phyloP scores from a whole-genome alignment of 1,284 basidiomycete genomes.

The Testicularia cyperi region DNA sequence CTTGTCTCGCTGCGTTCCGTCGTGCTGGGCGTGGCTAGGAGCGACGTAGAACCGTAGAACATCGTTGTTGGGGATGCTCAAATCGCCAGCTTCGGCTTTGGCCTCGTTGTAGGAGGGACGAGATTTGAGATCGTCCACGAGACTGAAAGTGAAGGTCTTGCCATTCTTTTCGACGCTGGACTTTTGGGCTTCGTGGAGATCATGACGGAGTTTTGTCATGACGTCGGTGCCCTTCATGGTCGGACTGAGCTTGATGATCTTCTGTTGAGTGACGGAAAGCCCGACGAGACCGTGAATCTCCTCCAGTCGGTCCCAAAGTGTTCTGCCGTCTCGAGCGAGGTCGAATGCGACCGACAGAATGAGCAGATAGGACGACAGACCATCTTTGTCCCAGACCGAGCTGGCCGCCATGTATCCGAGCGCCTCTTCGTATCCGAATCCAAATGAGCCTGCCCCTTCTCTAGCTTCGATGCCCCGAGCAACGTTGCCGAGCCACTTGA shows the following conservation, averaged over 20 bases:
- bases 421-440: conserved; percentile 54
- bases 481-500: conserved; percentile 55
- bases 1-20: conserved; percentile 7
- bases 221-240: conserved; percentile 40
- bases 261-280: conserved; percentile 42
- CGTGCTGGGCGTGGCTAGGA: conserved; percentile 12
- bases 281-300: conserved; percentile 46
- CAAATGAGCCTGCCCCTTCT: conserved; percentile 36
- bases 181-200: conserved; percentile 29
- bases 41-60: conserved; percentile 50
- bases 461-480: conserved; percentile 32
- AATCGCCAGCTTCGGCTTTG: conserved; percentile 33
- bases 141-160: conserved; percentile 18
- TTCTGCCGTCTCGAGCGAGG: conserved; percentile 30
- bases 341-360: conserved; percentile 44
- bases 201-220: conserved; percentile 41
- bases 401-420: conserved; percentile 49
- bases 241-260: conserved; percentile 46
- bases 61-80: conserved; percentile 48
- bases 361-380: conserved; percentile 44
- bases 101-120: conserved; percentile 19
- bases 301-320: conserved; percentile 48
- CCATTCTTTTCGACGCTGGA: conserved; percentile 9
- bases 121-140: conserved; percentile 42
- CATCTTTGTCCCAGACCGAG: conserved; percentile 53